Conservation (phyloP, 345 rosid genomes). For the Psidium guajava region DNA sequence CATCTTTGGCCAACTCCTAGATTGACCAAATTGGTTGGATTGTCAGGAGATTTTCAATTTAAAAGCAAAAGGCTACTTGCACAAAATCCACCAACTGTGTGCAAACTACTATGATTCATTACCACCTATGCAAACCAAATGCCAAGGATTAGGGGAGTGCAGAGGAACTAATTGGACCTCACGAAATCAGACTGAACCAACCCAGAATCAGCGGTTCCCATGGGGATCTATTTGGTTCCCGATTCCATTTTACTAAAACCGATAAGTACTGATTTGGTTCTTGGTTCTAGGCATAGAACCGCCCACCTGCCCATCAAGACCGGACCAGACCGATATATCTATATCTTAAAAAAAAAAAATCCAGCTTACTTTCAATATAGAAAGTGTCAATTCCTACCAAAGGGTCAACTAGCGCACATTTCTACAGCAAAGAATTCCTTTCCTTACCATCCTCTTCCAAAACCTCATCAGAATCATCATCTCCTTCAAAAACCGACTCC, state of each 20-base stretch:
- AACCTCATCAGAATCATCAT: no score
- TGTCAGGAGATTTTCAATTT: background rate
- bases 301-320: background rate
- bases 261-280: accelerated
- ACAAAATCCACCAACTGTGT: background rate
- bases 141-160: background rate
- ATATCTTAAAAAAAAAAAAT: no score
- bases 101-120: background rate
- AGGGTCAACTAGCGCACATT: no score
- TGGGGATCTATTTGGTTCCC: accelerated
- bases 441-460: no score
- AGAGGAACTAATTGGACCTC: accelerated
- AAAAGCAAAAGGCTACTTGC: background rate
- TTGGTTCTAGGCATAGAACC: accelerated
- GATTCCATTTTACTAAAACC: accelerated
- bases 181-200: accelerated
- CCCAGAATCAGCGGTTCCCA: accelerated
- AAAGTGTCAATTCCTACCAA: no score
- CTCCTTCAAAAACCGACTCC: no score
- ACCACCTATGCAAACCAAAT: background rate
- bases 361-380: no score
- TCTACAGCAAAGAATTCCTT: no score
- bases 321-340: no score
- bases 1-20: background rate
- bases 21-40: background rate